These are phyloP conservation scores for Viridothelium virens DNA, from an alignment of 495 filamentous ascomycete genomes.

Conservation along the genomic window DNA sequence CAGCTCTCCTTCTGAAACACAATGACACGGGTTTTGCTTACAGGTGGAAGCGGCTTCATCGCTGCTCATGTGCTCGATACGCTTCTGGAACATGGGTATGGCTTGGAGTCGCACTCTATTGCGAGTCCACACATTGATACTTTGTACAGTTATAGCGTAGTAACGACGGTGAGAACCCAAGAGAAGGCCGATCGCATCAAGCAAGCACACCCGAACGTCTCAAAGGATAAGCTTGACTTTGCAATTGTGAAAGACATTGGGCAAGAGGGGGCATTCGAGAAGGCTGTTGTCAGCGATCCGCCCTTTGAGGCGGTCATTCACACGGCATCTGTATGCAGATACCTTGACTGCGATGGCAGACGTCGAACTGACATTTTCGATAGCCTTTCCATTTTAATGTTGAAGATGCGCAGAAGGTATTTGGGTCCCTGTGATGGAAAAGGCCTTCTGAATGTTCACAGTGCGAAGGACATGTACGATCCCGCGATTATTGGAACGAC, in stretches of 20 bases:
- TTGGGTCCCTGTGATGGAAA: background rate
- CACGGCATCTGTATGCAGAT: constrained; percentile 51
- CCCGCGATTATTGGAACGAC: constrained; percentile 82
- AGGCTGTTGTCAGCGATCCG: constrained; percentile 54
- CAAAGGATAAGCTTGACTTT: constrained; percentile 61
- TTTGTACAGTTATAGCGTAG: constrained; percentile 54
- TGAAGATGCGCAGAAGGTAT: constrained; percentile 57
- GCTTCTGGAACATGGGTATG: constrained; percentile 53
- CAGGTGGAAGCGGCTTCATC: constrained; percentile 65
- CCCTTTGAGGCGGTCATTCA: constrained; percentile 82
- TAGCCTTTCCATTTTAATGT: constrained; percentile 64
- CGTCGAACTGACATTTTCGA: background rate
- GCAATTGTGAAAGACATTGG: constrained; percentile 81
- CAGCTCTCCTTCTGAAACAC: constrained; percentile 15
- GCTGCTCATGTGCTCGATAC: constrained; percentile 73
- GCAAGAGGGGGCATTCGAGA: constrained; percentile 64
- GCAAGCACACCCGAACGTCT: constrained; percentile 51
- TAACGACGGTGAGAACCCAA: constrained; percentile 75
- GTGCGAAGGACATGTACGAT: constrained; percentile 61
- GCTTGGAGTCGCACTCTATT: background rate
- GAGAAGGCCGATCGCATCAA: constrained; percentile 72
- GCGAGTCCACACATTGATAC: background rate
- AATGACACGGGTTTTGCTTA: constrained; percentile 55
- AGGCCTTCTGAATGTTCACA: constrained; percentile 3
- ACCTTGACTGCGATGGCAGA: background rate